A percentile compares a stretch with the other conserved stretches of the same genome.
phyloP scores from a whole-genome alignment of 2,329 filamentous ascomycete genomes.

The Byssothecium circinans region DNA sequence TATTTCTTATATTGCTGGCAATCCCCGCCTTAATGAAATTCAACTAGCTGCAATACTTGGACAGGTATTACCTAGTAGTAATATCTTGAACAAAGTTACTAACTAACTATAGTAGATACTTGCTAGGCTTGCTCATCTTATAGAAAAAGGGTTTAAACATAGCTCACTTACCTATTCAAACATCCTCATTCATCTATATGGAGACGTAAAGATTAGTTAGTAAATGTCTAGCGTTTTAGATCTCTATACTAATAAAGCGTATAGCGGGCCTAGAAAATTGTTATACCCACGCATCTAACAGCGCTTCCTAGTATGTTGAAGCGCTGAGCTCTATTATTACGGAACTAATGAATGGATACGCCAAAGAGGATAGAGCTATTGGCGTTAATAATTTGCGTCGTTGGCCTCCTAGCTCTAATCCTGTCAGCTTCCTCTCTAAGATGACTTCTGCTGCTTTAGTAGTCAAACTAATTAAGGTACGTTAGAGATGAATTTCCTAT shows the following conservation, averaged over 20 bases:
- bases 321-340: conserved; percentile 30
- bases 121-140: not conserved
- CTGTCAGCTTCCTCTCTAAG: conserved; percentile 36
- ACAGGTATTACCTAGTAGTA: conserved; percentile 6
- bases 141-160: conserved; percentile 19
- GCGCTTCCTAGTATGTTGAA: conserved; percentile 19
- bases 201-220: conserved; percentile 32
- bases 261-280: conserved; percentile 9
- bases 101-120: conserved; percentile 7
- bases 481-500: conserved; percentile 10
- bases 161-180: conserved; percentile 26
- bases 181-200: conserved; percentile 28
- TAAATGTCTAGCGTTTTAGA: conserved; percentile 5
- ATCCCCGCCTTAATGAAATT: conserved; percentile 9
- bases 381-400: conserved; percentile 36
- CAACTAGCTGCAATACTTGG: conserved; percentile 8
- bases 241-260: conserved; percentile 1
- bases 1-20: conserved; percentile 10
- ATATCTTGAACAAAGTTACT: conserved; percentile 1
- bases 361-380: conserved; percentile 36
- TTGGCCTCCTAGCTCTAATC: conserved; percentile 29
- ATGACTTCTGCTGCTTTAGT: conserved; percentile 29
- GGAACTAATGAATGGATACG: conserved; percentile 42
- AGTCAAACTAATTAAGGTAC: conserved; percentile 28
- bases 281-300: conserved; percentile 2